Conservation (phyloP, 2,329 filamentous ascomycete species). For the Calonectria pauciramosa region DNA sequence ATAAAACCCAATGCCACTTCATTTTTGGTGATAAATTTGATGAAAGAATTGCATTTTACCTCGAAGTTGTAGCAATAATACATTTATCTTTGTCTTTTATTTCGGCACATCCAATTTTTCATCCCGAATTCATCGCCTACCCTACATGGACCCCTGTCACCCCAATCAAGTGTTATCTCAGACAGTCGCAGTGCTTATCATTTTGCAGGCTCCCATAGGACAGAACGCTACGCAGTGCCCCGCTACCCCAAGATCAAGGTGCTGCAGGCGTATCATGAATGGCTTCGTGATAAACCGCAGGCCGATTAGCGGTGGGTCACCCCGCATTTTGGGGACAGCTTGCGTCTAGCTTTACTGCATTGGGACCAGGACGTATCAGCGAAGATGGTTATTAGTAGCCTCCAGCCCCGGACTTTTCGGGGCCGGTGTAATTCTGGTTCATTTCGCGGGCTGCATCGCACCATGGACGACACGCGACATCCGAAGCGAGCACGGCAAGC, state of each 20-base stretch:
- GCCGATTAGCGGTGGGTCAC: slow-evolving; percentile 7
- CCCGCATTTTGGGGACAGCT: neutral
- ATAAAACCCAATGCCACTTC: too few species aligned
- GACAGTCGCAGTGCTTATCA: neutral
- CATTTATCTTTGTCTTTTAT: too few species aligned
- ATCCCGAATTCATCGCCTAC: neutral
- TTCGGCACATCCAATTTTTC: neutral
- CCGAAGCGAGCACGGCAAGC: neutral
- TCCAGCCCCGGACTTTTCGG: neutral
- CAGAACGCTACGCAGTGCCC: neutral
- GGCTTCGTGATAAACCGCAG: neutral
- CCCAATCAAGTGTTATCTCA: neutral
- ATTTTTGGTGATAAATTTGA: too few species aligned
- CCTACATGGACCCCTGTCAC: neutral
- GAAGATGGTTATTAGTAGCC: neutral
- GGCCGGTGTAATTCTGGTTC: neutral
- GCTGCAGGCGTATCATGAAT: neutral
- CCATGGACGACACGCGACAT: neutral
- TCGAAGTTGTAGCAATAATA: too few species aligned
- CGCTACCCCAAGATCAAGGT: neutral
- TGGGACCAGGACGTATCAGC: neutral
- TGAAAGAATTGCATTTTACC: too few species aligned
- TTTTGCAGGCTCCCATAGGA: neutral
- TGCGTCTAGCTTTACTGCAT: neutral
- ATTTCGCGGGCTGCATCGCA: neutral